Evolutionary conservation across 345 rosid genomes (phyloP), one percentile per base, ranked within the genome.

Genomic region (Boechera retrofracta): DNA sequence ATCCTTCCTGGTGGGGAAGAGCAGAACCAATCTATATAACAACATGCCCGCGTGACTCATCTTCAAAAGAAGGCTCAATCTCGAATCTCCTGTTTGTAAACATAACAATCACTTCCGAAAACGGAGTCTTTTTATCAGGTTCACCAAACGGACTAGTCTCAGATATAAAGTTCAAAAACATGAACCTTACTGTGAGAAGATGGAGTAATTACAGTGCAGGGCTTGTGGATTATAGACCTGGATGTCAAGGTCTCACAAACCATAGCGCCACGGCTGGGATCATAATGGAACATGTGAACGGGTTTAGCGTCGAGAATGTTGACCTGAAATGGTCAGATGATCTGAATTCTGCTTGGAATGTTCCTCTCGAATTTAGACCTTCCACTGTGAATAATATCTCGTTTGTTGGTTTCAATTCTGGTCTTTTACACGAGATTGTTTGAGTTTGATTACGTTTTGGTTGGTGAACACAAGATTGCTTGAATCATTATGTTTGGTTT

Each of bases 11-110:
- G 99, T 89, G 97, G 98, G 96, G 98, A 28, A 89, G 97, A 82
- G 96, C 97, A 2, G 98, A 95, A 68, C 97, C 99, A n/a, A 89
- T 95, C 45, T 95, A 91, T 10, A 85, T 92, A 68, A 92, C 99
- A 21, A 84, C 88, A 33, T 95, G 98, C 74, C 92, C 94, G 0
- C 83, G 98, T 6, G 0, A 80, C 67, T 49, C 86, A 2, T n/a
- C 18, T 15, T 56, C 94, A 0, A 80, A 72, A 77, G 89, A 83
- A 75, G 96, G 94, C 45, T 68, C 88, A 0, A 82, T 95, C 81
- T 89, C 94, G 2, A 85, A 89, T 44, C 29, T 92, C 5, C 81
- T 66, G 41, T 95, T 95, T 80, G 70, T 84, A 38, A 95, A 90
- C 83, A 87, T 95, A 72, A 86, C 91, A 1, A 85, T 87, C 9